phyloP scores from a whole-genome alignment of 768 basidiomycete species.

The Lactarius trivialis region DNA sequence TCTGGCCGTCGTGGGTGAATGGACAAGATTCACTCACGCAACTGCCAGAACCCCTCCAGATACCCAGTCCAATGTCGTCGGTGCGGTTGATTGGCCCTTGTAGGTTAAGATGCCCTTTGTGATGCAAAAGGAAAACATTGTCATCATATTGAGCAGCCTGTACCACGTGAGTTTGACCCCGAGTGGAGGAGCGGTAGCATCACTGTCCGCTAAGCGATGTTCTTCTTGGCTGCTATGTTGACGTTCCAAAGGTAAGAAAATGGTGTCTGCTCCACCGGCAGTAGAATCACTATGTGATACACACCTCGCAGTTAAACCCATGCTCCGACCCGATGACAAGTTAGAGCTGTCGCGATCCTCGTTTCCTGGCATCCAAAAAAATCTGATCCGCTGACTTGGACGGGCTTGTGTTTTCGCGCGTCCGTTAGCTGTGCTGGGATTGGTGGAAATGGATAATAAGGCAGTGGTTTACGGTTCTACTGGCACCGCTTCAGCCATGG shows the following conservation, averaged over 20 bases:
- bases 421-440: too few relatives aligned
- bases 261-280: neutral
- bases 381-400: too few relatives aligned
- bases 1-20: neutral
- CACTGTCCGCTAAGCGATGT: neutral
- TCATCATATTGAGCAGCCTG: conserved; percentile 3
- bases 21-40: neutral
- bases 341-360: too few relatives aligned
- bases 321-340: neutral
- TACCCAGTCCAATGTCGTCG: conserved; percentile 2
- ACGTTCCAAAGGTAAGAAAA: neutral
- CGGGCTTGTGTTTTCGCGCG: too few relatives aligned
- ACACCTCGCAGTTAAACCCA: neutral
- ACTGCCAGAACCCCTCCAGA: neutral
- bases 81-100: neutral
- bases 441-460: too few relatives aligned
- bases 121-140: neutral
- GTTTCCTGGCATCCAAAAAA: too few relatives aligned
- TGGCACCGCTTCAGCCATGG: too few relatives aligned
- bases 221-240: neutral
- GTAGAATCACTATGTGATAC: neutral
- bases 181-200: neutral
- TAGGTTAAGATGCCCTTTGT: conserved; percentile 3
- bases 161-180: conserved; percentile 9
- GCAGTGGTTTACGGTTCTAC: too few relatives aligned